Evolutionary conservation across 805 yeast species (phyloP).

Genomic region (Candida sakaeoensis): DNA sequence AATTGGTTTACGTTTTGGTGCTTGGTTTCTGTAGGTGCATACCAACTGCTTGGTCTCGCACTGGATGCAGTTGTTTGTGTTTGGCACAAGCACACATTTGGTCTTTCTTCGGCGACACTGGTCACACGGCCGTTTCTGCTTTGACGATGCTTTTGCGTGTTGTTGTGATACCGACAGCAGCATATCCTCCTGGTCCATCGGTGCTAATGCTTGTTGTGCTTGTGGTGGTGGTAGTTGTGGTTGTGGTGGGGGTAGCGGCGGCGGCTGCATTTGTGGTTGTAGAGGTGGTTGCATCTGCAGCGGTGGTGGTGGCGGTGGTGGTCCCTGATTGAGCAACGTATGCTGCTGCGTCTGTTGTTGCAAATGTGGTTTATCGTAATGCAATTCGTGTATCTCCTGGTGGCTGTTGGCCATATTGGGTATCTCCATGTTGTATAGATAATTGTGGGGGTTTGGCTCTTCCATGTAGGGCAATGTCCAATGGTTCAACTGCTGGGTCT

Average conservation of each 20-base stretch:
- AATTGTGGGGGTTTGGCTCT: constrained; percentile 25
- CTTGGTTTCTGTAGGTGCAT: constrained; percentile 65
- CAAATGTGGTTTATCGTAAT: constrained; percentile 12
- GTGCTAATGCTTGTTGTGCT: too few relatives aligned
- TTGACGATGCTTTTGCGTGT: constrained; percentile 16
- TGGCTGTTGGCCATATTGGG: constrained; percentile 6
- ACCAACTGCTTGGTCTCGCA: constrained; percentile 71
- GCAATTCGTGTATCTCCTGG: background rate
- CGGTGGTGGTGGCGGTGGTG: too few relatives aligned
- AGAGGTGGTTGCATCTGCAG: constrained; percentile 7
- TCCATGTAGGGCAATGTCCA: constrained; percentile 35
- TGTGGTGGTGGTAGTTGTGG: too few relatives aligned
- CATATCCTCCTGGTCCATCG: too few relatives aligned
- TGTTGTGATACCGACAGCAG: background rate
- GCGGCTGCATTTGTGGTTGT: constrained; percentile 1
- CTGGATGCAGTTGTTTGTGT: constrained; percentile 61
- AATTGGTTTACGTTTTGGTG: constrained; percentile 9
- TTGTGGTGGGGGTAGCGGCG: background rate
- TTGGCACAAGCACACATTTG: constrained; percentile 69
- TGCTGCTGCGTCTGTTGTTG: constrained; percentile 25
- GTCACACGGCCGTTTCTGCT: constrained; percentile 69
- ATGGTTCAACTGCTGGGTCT: constrained; percentile 3
- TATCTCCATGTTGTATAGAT: constrained; percentile 33
- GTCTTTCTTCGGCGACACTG: constrained; percentile 79
- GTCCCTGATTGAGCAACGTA: constrained; percentile 4